Base-by-base conservation (phyloP, 176 grass and related monocot genomes). In the Puya raimondii region DNA sequence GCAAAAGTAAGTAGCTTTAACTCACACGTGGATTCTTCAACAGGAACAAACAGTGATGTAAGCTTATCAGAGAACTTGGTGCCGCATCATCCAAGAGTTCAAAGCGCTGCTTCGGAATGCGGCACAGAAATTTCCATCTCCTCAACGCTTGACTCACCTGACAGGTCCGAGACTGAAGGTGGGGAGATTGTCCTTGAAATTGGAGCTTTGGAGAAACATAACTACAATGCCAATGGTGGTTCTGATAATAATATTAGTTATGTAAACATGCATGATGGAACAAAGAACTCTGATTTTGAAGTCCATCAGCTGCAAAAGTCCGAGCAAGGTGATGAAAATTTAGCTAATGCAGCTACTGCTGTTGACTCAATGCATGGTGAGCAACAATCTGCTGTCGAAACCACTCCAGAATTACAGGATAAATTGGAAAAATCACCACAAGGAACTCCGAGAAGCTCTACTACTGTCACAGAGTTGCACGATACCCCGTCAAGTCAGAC, bases 51-150 rank as follows among this genome's bases (percentile, higher is more conserved):
- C 57, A 76, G 70, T 74, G 79, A 75, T 12, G 74, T 65, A 69
- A 51, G 73, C 68, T 67, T 80, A 63, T 65, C 16, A 29, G 82
- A 87, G 23, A 85, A 50, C 65, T 50, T 76, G 23, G 73, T 79
- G 49, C 59, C 58, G 13, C 66, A 79, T 66, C 79, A 70, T 76
- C 53, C 74, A 70, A 91, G 79, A 68, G 70, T 81, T 70, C 16
- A 87, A 54, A 48, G 76, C 65, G 94, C 94, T 73, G 79, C 82
- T 65, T 99, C 94, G 80, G 94, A 93, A 84, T 99, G 94, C 58
- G 94, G 94, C 18, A 99, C 94, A 25, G 93, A 97, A 74, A 92
- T 97, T 65, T 97, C 93, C 69, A 92, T 97, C 74, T 90, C 93
- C 11, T 99, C 94, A 15, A 99, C 94, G 26, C 89, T 99, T 14